Conservation (phyloP, 306 rosid species). For the Glycine tomentella region DNA sequence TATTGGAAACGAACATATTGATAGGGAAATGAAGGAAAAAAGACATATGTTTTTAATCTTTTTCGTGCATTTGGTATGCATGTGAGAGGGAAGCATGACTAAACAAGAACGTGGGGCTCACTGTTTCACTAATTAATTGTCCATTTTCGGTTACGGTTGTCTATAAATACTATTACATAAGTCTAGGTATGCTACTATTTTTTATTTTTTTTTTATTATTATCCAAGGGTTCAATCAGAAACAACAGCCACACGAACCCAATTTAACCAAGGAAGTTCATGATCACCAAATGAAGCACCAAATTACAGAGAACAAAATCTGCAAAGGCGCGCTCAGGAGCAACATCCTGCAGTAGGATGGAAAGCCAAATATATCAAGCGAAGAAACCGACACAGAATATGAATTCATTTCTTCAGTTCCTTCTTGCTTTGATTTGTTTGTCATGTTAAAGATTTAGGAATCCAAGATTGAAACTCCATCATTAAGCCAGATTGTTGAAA, state of each 20-base stretch:
- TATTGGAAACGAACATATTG: no score
- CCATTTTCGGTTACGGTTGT: neutral
- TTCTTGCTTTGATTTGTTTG: slow-evolving; percentile 10
- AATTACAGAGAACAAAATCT: slow-evolving; percentile 97
- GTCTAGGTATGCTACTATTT: slow-evolving; percentile 33
- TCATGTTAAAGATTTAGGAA: slow-evolving; percentile 10
- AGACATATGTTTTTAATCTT: no score
- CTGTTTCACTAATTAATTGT: no score
- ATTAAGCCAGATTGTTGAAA: neutral
- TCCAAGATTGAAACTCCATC: slow-evolving; percentile 19
- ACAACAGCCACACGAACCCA: slow-evolving; percentile 24
- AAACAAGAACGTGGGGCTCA: no score
- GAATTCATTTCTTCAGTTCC: neutral
- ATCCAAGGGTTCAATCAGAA: slow-evolving; percentile 24
- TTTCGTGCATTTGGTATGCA: no score
- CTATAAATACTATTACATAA: neutral
- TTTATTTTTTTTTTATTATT: neutral
- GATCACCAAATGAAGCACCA: slow-evolving; percentile 97
- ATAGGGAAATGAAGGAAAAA: no score
- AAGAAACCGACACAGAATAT: neutral
- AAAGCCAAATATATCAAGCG: slow-evolving; percentile 27
- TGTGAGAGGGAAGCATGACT: no score
- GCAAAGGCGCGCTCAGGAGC: slow-evolving; percentile 97
- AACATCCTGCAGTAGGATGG: slow-evolving; percentile 73
- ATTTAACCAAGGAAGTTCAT: slow-evolving; percentile 89